phyloP scores from a whole-genome alignment of 1,139 yeast species.

The Taiozyma sp. region DNA sequence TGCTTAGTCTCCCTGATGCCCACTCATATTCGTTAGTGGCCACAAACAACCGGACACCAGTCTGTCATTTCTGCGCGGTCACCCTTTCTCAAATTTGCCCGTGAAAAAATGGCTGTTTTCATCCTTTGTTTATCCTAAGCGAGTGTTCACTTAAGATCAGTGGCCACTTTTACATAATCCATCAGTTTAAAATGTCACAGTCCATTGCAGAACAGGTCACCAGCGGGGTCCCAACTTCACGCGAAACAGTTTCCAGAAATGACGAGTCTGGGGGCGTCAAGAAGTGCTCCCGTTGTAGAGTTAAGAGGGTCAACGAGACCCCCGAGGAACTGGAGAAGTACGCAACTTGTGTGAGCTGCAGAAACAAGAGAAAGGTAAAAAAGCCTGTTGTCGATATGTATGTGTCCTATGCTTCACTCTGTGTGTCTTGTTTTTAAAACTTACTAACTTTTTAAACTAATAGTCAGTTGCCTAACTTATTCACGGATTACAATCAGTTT shows the following conservation, averaged over 20 bases:
- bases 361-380: constrained; percentile 32
- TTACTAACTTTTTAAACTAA: constrained; percentile 1
- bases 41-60: neutral
- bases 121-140: neutral
- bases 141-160: neutral
- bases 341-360: constrained; percentile 34
- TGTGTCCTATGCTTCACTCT: neutral
- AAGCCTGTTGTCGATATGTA: constrained; percentile 8
- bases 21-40: no score
- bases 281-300: constrained; percentile 38
- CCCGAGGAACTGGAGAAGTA: constrained; percentile 29
- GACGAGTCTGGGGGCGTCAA: constrained; percentile 11
- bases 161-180: neutral
- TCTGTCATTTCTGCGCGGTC: neutral
- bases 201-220: neutral
- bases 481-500: constrained; percentile 28
- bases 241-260: neutral
- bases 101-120: constrained; percentile 6
- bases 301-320: constrained; percentile 30
- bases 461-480: constrained; percentile 16
- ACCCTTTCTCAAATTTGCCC: constrained; percentile 6
- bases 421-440: no score
- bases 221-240: neutral
- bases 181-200: neutral
- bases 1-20: no score